Conservation (phyloP, 768 basidiomycete species). For the Agrocybe pediades region DNA sequence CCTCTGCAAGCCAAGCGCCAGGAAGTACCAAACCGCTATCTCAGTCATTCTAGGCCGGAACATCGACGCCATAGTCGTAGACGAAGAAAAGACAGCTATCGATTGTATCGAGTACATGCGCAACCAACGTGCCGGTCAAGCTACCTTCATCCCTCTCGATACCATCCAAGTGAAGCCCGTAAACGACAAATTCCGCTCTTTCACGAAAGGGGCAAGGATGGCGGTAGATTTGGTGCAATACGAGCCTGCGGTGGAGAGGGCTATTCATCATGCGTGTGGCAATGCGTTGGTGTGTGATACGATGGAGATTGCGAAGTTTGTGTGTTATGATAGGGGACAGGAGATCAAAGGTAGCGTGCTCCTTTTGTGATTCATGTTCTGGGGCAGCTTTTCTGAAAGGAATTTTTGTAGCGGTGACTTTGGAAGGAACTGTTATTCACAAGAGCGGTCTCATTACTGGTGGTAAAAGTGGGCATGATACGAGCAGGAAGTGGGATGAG, state of each 20-base stretch:
- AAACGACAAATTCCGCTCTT: conserved; percentile 92
- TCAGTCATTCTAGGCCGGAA: conserved; percentile 92
- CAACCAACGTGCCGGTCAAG: conserved; percentile 92
- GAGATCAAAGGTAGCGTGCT: conserved; percentile 88
- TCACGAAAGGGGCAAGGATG: conserved; percentile 83
- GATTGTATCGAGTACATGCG: conserved; percentile 99
- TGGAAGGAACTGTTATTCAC: conserved; percentile 97
- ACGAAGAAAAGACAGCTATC: conserved; percentile 95
- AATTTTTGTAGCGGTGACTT: conserved; percentile 73
- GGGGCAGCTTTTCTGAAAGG: conserved; percentile 52
- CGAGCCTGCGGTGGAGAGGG: conserved; percentile 84
- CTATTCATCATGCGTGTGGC: conserved; percentile 96
- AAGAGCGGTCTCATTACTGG: conserved; percentile 98
- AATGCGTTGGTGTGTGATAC: conserved; percentile 95
- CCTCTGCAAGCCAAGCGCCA: conserved; percentile 90
- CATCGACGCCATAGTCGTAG: conserved; percentile 94
- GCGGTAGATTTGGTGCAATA: conserved; percentile 87
- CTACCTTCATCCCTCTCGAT: conserved; percentile 98
- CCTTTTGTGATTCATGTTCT: not conserved
- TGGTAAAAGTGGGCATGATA: conserved; percentile 77
- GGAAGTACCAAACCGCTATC: conserved; percentile 92
- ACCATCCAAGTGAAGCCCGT: conserved; percentile 93
- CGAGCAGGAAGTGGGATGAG: conserved; percentile 92
- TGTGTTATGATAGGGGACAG: conserved; percentile 93
- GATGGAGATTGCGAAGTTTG: conserved; percentile 88